Conservation (phyloP, 208 protist species). For the Crithidia brevicula region DNA sequence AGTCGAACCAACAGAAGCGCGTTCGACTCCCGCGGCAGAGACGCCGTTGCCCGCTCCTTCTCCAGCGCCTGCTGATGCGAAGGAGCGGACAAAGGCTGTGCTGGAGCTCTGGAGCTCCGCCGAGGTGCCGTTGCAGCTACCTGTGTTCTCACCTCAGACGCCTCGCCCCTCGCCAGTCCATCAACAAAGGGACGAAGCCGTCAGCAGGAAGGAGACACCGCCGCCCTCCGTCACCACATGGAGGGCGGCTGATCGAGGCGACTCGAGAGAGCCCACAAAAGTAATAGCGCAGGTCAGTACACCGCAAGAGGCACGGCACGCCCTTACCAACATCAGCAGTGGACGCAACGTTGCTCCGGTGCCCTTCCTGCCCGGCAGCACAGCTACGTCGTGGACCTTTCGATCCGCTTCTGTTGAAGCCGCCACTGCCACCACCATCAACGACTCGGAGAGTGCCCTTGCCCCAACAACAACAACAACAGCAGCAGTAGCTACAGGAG, state of each 20-base stretch:
- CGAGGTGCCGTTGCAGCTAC: slow-evolving; percentile 41
- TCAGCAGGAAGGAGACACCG: too few relatives aligned
- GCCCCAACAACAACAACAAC: not conserved
- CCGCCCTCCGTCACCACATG: too few relatives aligned
- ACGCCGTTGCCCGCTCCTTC: too few relatives aligned
- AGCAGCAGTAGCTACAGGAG: not conserved
- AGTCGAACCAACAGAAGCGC: not conserved
- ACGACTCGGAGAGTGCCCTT: not conserved
- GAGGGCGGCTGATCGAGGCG: too few relatives aligned
- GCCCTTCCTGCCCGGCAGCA: too few relatives aligned
- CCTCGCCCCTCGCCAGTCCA: not conserved
- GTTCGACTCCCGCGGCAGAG: not conserved
- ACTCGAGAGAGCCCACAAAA: too few relatives aligned
- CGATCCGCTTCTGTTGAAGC: slow-evolving; percentile 25
- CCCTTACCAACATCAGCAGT: too few relatives aligned
- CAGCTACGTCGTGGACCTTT: slow-evolving; percentile 48
- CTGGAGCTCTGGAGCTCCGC: slow-evolving; percentile 50
- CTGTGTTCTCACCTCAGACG: not conserved
- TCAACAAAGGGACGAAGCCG: not conserved
- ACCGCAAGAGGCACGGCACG: too few relatives aligned
- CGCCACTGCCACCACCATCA: not conserved
- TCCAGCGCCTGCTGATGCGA: not conserved
- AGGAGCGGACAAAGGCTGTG: slow-evolving; percentile 1
- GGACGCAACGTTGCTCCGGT: too few relatives aligned
- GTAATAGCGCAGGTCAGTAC: too few relatives aligned